A percentile compares a stretch with the other conserved stretches of the same genome.
phyloP scores from a whole-genome alignment of 2,329 filamentous ascomycete genomes.

The Pseudocercospora cruenta region DNA sequence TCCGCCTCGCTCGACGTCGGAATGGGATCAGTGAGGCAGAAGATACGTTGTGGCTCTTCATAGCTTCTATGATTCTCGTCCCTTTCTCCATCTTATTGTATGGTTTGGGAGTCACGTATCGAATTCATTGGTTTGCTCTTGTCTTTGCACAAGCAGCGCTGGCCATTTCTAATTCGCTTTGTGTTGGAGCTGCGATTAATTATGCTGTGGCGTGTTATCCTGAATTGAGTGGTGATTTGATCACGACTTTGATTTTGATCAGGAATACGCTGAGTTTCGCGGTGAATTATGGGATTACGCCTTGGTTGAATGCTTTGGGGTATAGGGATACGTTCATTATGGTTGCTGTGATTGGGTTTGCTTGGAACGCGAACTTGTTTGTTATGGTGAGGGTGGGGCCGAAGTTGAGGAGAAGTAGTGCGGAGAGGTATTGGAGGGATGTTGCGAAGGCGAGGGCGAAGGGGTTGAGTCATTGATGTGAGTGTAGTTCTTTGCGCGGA shows the following conservation, averaged over 20 bases:
- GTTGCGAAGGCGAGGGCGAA: slow-evolving; percentile 24
- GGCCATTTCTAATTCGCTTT: slow-evolving; percentile 47
- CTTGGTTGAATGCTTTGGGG: slow-evolving; percentile 25
- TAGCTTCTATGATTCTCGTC: slow-evolving; percentile 43
- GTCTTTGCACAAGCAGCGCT: slow-evolving; percentile 51
- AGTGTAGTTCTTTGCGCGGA: too few relatives aligned
- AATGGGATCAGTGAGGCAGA: slow-evolving; percentile 46
- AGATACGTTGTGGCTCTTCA: slow-evolving; percentile 40
- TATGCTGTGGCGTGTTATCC: slow-evolving; percentile 51
- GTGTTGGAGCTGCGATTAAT: slow-evolving; percentile 44
- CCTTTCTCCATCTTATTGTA: slow-evolving; percentile 49
- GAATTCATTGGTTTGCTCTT: slow-evolving; percentile 54
- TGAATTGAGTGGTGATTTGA: slow-evolving; percentile 48
- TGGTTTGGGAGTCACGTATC: slow-evolving; percentile 52
- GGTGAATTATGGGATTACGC: slow-evolving; percentile 47
- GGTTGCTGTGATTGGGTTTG: slow-evolving; percentile 25
- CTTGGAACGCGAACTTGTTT: slow-evolving; percentile 26
- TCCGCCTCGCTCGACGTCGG: slow-evolving; percentile 42
- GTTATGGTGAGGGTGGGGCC: slow-evolving; percentile 26
- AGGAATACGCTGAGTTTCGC: slow-evolving; percentile 54
- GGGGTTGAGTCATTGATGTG: slow-evolving; percentile 1
- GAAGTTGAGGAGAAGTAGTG: slow-evolving; percentile 18
- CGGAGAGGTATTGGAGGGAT: slow-evolving; percentile 26
- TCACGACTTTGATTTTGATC: slow-evolving; percentile 52
- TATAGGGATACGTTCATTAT: slow-evolving; percentile 28